Evolutionary conservation across 2,329 filamentous ascomycete species (phyloP).

Genomic region (Scytalidium sp.): DNA sequence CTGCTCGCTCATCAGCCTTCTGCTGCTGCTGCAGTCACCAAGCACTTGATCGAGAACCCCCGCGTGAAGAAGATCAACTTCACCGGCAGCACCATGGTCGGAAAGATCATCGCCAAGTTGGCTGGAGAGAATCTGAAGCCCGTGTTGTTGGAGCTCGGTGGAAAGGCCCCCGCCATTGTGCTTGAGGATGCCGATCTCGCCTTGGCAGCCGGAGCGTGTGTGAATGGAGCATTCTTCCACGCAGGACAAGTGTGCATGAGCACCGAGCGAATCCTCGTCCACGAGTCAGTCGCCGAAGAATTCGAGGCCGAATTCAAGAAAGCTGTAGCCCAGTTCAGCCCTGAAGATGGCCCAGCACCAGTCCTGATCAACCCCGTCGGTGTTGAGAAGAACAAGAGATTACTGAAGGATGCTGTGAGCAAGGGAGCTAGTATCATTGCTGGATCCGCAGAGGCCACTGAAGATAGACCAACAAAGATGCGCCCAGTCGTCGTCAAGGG

Average conservation of each 20-base stretch:
- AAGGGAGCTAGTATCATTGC: conserved; percentile 59
- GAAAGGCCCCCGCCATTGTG: conserved; percentile 77
- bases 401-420: conserved; percentile 63
- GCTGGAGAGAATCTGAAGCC: conserved; percentile 78
- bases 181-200: conserved; percentile 77
- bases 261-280: conserved; percentile 69
- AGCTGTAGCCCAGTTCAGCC: conserved; percentile 40
- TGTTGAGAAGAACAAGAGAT: conserved; percentile 60
- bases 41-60: conserved; percentile 63
- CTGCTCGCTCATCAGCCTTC: conserved; percentile 63
- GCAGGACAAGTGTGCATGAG: conserved; percentile 83
- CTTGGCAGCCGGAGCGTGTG: conserved; percentile 65
- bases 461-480: conserved; percentile 38
- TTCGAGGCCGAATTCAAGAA: conserved; percentile 37
- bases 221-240: conserved; percentile 69
- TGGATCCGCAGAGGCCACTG: conserved; percentile 31
- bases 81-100: conserved; percentile 74
- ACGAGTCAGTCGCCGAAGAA: conserved; percentile 41
- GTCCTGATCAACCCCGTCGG: conserved; percentile 68
- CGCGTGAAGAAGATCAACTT: conserved; percentile 80
- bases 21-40: conserved; percentile 65
- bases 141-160: conserved; percentile 76
- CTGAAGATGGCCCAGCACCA: conserved; percentile 53
- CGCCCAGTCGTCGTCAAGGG: conserved; percentile 65
- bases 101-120: conserved; percentile 66